Percentiles rank a stretch among this genome's conserved stretches.
phyloP scores from a whole-genome alignment of 352 stramenopile genomes.

The Discostella stelligera region DNA sequence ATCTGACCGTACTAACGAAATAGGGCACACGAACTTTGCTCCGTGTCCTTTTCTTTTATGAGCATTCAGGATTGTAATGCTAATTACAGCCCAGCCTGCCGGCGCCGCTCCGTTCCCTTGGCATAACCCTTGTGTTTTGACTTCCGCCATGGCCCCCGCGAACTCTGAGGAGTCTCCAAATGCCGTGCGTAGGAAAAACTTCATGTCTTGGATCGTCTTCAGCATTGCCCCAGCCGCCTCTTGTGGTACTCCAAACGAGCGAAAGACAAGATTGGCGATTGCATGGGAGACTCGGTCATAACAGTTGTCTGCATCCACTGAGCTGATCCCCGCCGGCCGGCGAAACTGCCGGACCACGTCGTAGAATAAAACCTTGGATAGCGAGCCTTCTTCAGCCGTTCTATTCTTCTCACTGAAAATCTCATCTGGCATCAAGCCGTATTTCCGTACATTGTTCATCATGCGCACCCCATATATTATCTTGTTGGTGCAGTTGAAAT shows the following conservation, averaged over 20 bases:
- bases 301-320: constrained; percentile 18
- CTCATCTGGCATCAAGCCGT: no score
- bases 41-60: constrained; percentile 3
- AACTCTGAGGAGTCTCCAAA: constrained; percentile 7
- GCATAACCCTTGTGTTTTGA: neutral
- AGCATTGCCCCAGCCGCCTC: no score
- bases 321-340: neutral
- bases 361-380: no score
- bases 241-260: constrained; percentile 3
- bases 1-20: neutral
- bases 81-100: no score
- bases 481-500: constrained; percentile 24
- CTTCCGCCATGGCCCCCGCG: neutral
- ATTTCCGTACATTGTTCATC: constrained; percentile 14
- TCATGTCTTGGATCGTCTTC: no score
- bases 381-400: no score
- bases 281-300: constrained; percentile 23
- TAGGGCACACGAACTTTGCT: neutral
- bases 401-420: no score
- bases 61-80: constrained; percentile 4
- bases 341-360: neutral
- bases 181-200: no score
- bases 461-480: constrained; percentile 12
- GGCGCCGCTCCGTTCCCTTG: constrained; percentile 16
- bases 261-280: no score